Conservation (phyloP, 441 rosid species). For the Breynia disticha region DNA sequence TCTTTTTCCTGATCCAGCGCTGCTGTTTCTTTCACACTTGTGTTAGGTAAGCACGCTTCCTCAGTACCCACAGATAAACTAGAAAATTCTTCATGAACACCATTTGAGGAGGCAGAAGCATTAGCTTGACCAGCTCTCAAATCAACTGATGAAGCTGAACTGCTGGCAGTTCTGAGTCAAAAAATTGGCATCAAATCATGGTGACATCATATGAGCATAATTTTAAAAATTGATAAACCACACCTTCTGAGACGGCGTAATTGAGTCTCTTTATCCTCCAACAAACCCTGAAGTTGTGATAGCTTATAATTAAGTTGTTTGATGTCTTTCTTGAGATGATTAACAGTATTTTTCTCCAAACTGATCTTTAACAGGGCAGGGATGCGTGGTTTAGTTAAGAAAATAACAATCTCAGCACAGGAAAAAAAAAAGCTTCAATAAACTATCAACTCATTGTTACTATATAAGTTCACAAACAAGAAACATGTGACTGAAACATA, state of each 20-base stretch:
- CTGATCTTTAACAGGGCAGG: constrained; percentile 60
- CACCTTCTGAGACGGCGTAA: constrained; percentile 38
- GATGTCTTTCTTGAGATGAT: constrained; percentile 43
- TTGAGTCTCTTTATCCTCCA: constrained; percentile 58
- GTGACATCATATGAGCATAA: constrained; percentile 6
- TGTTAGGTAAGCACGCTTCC: constrained; percentile 20
- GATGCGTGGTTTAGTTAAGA: constrained; percentile 48
- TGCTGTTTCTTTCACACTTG: constrained; percentile 14
- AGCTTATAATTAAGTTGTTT: constrained; percentile 48
- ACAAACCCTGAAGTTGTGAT: constrained; percentile 51
- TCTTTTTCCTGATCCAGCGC: constrained; percentile 21
- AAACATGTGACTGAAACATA: too few species aligned
- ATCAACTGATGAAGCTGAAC: constrained; percentile 24
- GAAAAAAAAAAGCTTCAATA: too few species aligned
- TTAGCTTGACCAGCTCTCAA: constrained; percentile 20
- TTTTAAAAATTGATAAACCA: constrained; percentile 8
- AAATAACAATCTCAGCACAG: neutral
- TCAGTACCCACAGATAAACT: constrained; percentile 15
- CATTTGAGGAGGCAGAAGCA: constrained; percentile 24
- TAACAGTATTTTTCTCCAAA: constrained; percentile 41
- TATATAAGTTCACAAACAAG: too few species aligned
- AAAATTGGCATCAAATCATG: constrained; percentile 10
- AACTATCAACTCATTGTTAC: too few species aligned
- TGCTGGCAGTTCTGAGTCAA: constrained; percentile 20
- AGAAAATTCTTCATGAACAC: constrained; percentile 27